A percentile compares a stretch with the other conserved stretches of the same genome.
Conservation (phyloP, 208 protist species). For the Leptomonas seymouri region DNA sequence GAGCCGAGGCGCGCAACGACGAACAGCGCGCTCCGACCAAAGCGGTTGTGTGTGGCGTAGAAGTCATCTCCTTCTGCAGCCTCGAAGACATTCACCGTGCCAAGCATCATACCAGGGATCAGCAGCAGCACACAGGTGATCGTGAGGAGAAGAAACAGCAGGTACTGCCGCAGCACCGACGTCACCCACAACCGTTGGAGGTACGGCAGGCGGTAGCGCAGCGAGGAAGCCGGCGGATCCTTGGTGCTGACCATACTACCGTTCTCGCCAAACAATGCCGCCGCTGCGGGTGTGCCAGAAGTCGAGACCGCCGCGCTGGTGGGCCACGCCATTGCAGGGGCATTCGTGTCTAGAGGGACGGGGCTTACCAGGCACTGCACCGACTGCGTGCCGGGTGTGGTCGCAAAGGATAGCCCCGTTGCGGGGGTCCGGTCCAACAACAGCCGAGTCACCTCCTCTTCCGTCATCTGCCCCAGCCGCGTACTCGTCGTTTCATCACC, state of each 20-base stretch:
- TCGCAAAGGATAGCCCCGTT: too few species aligned
- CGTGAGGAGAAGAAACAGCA: slow-evolving; percentile 39
- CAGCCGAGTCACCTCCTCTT: slow-evolving; percentile 11
- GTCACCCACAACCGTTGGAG: slow-evolving; percentile 51
- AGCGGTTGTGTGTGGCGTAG: slow-evolving; percentile 40
- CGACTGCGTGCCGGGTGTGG: slow-evolving; percentile 3
- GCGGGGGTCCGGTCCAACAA: slow-evolving; percentile 13
- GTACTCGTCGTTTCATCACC: neutral
- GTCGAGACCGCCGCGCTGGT: neutral
- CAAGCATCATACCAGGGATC: slow-evolving; percentile 34
- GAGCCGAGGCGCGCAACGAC: slow-evolving; percentile 22
- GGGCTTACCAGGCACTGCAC: neutral
- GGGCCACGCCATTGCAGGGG: neutral
- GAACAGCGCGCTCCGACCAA: slow-evolving; percentile 33
- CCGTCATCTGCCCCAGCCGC: slow-evolving; percentile 9
- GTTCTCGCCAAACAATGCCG: slow-evolving; percentile 3
- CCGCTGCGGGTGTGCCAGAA: neutral
- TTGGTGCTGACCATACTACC: neutral
- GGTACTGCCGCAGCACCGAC: slow-evolving; percentile 46
- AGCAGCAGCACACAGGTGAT: slow-evolving; percentile 32
- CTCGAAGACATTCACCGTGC: slow-evolving; percentile 39
- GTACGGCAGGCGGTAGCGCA: slow-evolving; percentile 34
- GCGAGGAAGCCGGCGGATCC: neutral
- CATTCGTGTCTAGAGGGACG: neutral
- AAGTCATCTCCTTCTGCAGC: slow-evolving; percentile 25